Percentiles rank a stretch among this genome's conserved stretches.
Conservation (phyloP, 2,329 filamentous ascomycete genomes). For the Cercospora brassicicola region DNA sequence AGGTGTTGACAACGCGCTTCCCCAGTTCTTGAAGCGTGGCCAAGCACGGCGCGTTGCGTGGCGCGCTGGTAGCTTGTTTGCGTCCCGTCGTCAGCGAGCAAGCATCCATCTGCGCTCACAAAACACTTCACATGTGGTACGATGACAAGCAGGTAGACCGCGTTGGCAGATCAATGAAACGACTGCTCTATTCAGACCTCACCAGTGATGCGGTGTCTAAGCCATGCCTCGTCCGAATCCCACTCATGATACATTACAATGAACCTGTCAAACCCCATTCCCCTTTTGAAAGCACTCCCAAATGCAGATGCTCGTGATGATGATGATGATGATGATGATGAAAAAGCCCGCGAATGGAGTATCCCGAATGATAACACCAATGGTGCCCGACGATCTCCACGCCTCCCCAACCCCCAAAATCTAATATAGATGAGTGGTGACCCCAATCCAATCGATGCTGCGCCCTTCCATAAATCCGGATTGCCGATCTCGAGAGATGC, state of each 20-base stretch:
- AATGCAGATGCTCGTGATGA: not conserved
- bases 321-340: not conserved
- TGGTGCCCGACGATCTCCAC: not conserved
- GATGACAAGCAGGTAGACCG: not conserved
- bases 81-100: not conserved
- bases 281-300: not conserved
- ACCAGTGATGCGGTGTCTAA: not conserved
- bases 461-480: not conserved
- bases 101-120: not conserved
- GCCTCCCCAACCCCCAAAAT: not conserved
- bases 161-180: not conserved
- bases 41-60: not conserved
- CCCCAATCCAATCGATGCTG: not conserved
- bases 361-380: not conserved
- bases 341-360: not conserved
- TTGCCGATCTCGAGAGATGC: not conserved
- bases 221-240: not conserved
- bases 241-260: conserved; percentile 4
- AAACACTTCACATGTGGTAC: not conserved
- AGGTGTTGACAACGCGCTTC: not conserved
- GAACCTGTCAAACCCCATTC: not conserved
- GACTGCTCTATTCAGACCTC: conserved; percentile 3
- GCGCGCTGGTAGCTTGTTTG: not conserved
- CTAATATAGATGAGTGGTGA: not conserved
- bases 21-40: not conserved